These are phyloP conservation scores for Hordeum vulgare DNA, from an alignment of 176 grass and related monocot species.

Conservation along the genomic window MorexV3_pseudomolecules_assembly NC_058520.1:548379374-548379873, in stretches of 20 bases:
- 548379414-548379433: conserved; percentile 80
- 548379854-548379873: conserved; percentile 84
- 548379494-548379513: not conserved
- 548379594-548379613: conserved; percentile 93
- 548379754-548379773: conserved; percentile 73
- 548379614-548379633: conserved; percentile 98
- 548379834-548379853: conserved; percentile 81
- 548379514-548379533: conserved; percentile 18
- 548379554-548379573: conserved; percentile 84
- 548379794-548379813: conserved; percentile 81
- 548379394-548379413: conserved; percentile 74
- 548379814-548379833: conserved; percentile 54
- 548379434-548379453: conserved; percentile 58
- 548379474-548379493: conserved; percentile 9
- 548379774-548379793: conserved; percentile 74
- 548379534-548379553: conserved; percentile 95
- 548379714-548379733: conserved; percentile 92
- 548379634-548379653: conserved; percentile 46
- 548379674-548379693: not conserved
- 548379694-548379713: conserved; percentile 32
- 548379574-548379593: conserved; percentile 78
- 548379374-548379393: conserved; percentile 57
- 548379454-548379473: not conserved
- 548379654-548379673: conserved; percentile 23
- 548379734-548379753: conserved; percentile 69